Conservation (phyloP, 2,329 filamentous ascomycete species). For the Boeremia lycopersici region DNA sequence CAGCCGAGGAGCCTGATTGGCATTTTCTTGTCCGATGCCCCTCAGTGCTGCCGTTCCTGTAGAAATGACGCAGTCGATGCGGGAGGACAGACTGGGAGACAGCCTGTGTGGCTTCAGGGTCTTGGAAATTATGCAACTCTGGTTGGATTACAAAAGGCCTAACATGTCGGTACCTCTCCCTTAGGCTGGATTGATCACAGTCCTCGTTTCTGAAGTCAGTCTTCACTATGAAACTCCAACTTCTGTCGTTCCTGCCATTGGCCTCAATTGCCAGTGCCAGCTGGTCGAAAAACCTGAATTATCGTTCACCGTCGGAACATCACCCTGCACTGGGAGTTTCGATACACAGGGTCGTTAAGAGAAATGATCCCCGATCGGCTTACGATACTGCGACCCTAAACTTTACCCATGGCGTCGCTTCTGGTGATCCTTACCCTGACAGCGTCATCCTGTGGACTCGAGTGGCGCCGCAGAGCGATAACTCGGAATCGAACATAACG, state of each 20-base stretch:
- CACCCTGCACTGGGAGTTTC: constrained; percentile 69
- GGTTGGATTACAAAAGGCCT: constrained; percentile 30
- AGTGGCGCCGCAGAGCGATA: constrained; percentile 46
- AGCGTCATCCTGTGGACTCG: constrained; percentile 47
- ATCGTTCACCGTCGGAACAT: constrained; percentile 68
- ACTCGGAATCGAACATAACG: constrained; percentile 53
- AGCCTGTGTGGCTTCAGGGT: constrained; percentile 7
- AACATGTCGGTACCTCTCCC: constrained; percentile 4
- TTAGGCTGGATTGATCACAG: constrained; percentile 6
- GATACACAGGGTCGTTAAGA: constrained; percentile 65
- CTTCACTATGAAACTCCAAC: constrained; percentile 35
- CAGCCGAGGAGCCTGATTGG: constrained; percentile 28
- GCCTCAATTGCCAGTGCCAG: constrained; percentile 29
- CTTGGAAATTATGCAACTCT: constrained; percentile 4
- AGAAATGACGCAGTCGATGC: constrained; percentile 27
- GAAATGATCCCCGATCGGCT: constrained; percentile 45
- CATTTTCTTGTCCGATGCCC: not conserved
- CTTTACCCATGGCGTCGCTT: constrained; percentile 54
- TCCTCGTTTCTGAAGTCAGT: constrained; percentile 3
- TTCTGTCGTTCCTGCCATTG: constrained; percentile 28
- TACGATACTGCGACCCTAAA: constrained; percentile 34
- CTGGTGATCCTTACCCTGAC: constrained; percentile 54
- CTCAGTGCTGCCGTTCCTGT: constrained; percentile 22
- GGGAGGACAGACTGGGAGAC: constrained; percentile 1
- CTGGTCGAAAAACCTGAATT: constrained; percentile 65